Evolutionary conservation across 257 asterid genomes (phyloP).

Genomic region (Schizonepeta tenuifolia): DNA sequence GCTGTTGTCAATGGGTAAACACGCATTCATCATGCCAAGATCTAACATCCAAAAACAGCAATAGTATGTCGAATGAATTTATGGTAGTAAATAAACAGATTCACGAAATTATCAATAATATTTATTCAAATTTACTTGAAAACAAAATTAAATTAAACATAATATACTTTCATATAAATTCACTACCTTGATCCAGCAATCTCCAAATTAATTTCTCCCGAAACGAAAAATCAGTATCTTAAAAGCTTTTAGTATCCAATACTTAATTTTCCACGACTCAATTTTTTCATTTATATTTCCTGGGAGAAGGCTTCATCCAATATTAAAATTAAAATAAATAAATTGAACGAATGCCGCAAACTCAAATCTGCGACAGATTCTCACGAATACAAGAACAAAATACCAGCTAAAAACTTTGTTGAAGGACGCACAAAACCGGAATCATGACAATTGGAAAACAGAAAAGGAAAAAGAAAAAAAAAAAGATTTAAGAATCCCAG

Average conservation of each 20-base stretch:
- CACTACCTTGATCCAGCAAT: slow-evolving; percentile 32
- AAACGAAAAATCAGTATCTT: slow-evolving; percentile 19
- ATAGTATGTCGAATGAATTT: background rate
- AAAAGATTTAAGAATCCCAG: slow-evolving; percentile 26
- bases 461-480: background rate
- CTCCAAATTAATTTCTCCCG: slow-evolving; percentile 29
- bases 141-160: background rate
- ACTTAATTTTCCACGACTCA: slow-evolving; percentile 9
- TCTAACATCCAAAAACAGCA: slow-evolving; percentile 20
- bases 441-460: slow-evolving; percentile 10
- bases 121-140: background rate
- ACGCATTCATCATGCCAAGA: slow-evolving; percentile 15
- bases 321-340: background rate
- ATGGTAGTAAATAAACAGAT: slow-evolving; percentile 9
- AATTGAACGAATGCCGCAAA: slow-evolving; percentile 21
- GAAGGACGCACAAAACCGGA: slow-evolving; percentile 10
- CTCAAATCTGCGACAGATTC: slow-evolving; percentile 36
- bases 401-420: slow-evolving; percentile 18
- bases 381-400: slow-evolving; percentile 16
- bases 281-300: background rate
- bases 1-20: background rate
- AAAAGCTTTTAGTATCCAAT: slow-evolving; percentile 10
- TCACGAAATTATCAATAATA: background rate
- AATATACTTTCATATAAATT: background rate
- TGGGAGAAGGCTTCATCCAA: background rate